These are phyloP conservation scores for Lavandula angustifolia DNA, from an alignment of 257 asterid genomes.

Conservation along the genomic window DNA sequence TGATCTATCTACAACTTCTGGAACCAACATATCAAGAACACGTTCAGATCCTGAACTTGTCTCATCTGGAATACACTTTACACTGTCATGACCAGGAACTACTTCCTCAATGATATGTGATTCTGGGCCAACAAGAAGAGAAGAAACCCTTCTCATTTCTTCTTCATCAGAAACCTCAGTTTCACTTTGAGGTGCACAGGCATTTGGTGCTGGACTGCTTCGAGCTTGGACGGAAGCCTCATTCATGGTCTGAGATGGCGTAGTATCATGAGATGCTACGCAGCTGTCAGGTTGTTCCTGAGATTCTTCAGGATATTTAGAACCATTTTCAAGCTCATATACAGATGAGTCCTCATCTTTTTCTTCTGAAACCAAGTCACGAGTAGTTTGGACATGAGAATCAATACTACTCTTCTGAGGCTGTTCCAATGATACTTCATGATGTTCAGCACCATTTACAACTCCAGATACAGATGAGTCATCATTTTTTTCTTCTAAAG, in stretches of 20 bases:
- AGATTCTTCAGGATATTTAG: constrained; percentile 34
- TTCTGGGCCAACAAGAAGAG: constrained; percentile 29
- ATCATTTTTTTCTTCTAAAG: background rate
- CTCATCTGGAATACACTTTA: constrained; percentile 5
- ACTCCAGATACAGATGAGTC: constrained; percentile 1
- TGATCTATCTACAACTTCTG: constrained; percentile 33
- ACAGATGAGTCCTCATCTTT: constrained; percentile 25
- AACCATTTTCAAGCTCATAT: constrained; percentile 29
- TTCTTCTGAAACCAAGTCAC: constrained; percentile 31
- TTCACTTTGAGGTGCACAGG: constrained; percentile 27
- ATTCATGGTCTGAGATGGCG: constrained; percentile 27
- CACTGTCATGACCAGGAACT: constrained; percentile 24
- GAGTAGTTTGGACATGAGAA: constrained; percentile 29
- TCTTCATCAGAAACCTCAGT: constrained; percentile 31
- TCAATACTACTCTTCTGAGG: constrained; percentile 14
- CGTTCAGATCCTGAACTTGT: constrained; percentile 31
- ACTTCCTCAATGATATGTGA: constrained; percentile 30
- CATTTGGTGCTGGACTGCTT: constrained; percentile 33
- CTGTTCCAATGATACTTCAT: constrained; percentile 9
- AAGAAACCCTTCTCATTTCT: constrained; percentile 23
- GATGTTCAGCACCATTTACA: background rate
- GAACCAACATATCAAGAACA: constrained; percentile 17
- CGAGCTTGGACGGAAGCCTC: constrained; percentile 34
- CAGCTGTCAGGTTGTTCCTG: constrained; percentile 22
- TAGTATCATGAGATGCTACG: constrained; percentile 29